These are phyloP conservation scores for Ormosia semicastrata DNA, from an alignment of 306 rosid genomes.

Conservation along the genomic window DNA sequence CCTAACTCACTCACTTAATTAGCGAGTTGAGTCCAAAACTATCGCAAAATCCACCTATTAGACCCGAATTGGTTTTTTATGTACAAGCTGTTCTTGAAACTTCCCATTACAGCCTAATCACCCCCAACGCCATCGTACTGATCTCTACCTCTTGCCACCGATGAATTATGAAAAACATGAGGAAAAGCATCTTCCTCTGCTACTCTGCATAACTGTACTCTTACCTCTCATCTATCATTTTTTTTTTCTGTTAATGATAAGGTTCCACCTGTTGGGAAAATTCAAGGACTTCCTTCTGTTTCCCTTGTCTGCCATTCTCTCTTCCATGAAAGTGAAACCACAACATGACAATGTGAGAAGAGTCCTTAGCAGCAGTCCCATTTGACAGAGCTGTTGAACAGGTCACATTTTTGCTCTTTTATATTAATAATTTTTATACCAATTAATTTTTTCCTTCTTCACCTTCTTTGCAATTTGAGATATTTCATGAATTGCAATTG, in stretches of 20 bases:
- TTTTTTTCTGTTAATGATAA: slow-evolving; percentile 36
- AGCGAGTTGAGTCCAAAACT: too few relatives aligned
- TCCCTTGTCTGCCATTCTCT: slow-evolving; percentile 30
- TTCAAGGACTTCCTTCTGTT: slow-evolving; percentile 25
- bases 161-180: too few relatives aligned
- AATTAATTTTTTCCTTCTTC: not conserved
- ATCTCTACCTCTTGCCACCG: too few relatives aligned
- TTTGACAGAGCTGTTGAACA: slow-evolving; percentile 81
- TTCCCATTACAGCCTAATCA: too few relatives aligned
- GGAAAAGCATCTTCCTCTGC: slow-evolving; percentile 33
- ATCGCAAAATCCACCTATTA: too few relatives aligned
- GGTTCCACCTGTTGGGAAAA: slow-evolving; percentile 38
- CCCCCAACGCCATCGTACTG: too few relatives aligned
- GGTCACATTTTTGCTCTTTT: slow-evolving; percentile 38
- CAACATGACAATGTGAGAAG: slow-evolving; percentile 58
- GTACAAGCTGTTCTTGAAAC: too few relatives aligned
- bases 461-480: not conserved
- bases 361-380: slow-evolving; percentile 48
- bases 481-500: too few relatives aligned
- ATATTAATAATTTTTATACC: not conserved
- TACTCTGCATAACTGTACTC: too few relatives aligned
- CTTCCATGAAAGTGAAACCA: slow-evolving; percentile 41
- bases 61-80: too few relatives aligned
- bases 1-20: too few relatives aligned
- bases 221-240: slow-evolving; percentile 43